Percentiles rank a stretch among this genome's conserved stretches.
Evolutionary conservation across 805 yeast species (phyloP).

Genomic region (Starmerella sirachaensis): DNA sequence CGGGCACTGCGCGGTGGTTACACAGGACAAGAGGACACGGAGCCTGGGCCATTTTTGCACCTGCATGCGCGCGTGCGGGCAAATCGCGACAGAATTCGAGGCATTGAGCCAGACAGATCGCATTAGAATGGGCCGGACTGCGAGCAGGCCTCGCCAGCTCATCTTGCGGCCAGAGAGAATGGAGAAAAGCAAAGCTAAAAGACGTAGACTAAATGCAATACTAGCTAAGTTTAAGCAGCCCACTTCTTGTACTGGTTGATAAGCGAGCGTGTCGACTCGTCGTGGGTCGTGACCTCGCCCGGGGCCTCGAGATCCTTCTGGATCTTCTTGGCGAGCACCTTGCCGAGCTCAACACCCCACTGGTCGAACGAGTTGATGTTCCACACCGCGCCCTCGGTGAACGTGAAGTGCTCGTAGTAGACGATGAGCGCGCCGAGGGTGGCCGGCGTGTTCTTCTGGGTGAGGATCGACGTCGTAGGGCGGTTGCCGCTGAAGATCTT

Average conservation of each 20-base stretch:
- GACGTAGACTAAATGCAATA: not conserved
- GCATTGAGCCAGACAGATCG: too few species aligned
- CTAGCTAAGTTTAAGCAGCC: conserved; percentile 28
- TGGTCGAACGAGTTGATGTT: conserved; percentile 98
- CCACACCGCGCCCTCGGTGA: conserved; percentile 98
- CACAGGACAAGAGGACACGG: too few species aligned
- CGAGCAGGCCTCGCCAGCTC: too few species aligned
- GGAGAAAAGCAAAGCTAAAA: too few species aligned
- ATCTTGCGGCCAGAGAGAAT: too few species aligned
- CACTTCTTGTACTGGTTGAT: conserved; percentile 92
- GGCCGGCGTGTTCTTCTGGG: conserved; percentile 94
- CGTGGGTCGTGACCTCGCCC: conserved; percentile 54
- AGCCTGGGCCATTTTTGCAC: too few species aligned
- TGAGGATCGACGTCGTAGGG: conserved; percentile 95
- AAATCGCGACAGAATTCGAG: too few species aligned
- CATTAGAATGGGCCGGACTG: too few species aligned
- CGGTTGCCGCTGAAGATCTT: conserved; percentile 96
- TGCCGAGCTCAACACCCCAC: conserved; percentile 99
- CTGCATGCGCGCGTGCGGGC: too few species aligned
- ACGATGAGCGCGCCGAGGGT: conserved; percentile 92
- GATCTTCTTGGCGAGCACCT: conserved; percentile 91
- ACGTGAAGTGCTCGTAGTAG: conserved; percentile 93
- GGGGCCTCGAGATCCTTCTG: conserved; percentile 72
- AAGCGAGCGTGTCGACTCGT: conserved; percentile 80
- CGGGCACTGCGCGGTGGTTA: too few species aligned